A percentile compares a stretch with the other conserved stretches of the same genome.
These are phyloP conservation scores for Yamadazyma akitaensis DNA, from an alignment of 805 yeast species.

Conservation along the genomic window DNA sequence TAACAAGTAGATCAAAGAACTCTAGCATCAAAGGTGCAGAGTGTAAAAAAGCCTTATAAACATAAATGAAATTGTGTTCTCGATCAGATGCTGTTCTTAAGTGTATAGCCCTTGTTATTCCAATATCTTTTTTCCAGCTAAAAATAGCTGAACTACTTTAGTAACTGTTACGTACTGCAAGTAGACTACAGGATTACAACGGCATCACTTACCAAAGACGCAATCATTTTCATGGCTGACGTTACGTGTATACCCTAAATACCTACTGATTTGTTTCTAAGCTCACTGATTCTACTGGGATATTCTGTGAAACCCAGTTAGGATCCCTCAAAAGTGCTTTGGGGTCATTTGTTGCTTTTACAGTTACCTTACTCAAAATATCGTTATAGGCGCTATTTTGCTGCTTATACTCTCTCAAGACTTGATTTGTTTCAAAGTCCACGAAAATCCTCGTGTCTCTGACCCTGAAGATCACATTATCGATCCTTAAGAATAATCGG, in stretches of 20 bases:
- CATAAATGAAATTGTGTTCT: too few relatives aligned
- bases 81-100: too few relatives aligned
- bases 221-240: neutral
- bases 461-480: conserved; percentile 79
- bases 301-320: conserved; percentile 63
- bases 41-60: neutral
- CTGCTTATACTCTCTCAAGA: conserved; percentile 75
- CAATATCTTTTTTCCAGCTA: too few relatives aligned
- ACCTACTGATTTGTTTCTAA: conserved; percentile 7
- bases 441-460: conserved; percentile 82
- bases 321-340: conserved; percentile 64
- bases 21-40: neutral
- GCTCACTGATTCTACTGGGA: conserved; percentile 35
- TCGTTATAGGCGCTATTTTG: conserved; percentile 42
- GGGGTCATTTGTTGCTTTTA: conserved; percentile 31
- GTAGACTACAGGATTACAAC: too few relatives aligned
- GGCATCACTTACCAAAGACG: too few relatives aligned
- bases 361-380: conserved; percentile 23
- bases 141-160: too few relatives aligned
- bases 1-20: neutral
- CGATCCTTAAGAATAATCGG: conserved; percentile 83
- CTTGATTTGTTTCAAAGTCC: conserved; percentile 61
- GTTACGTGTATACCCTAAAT: neutral
- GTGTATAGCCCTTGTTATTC: too few relatives aligned
- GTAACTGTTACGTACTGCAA: too few relatives aligned